phyloP scores from a whole-genome alignment of 225 moss, liverwort and hornwort genomes.

The Marchantia paleacea region DNA sequence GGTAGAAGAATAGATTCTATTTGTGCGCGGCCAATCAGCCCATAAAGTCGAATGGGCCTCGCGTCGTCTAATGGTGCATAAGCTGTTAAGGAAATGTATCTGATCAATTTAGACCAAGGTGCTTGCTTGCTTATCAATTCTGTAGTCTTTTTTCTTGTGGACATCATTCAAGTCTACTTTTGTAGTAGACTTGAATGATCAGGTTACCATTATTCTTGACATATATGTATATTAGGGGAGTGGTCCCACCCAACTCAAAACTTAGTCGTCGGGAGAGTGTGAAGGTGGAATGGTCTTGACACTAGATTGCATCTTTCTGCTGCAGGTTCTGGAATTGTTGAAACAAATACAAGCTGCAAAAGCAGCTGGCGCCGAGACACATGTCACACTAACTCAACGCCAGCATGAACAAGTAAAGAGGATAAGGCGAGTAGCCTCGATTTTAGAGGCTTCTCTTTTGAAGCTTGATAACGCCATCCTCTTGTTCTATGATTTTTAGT shows the following conservation, averaged over 20 bases:
- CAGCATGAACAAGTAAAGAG: conserved; percentile 83
- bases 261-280: background rate
- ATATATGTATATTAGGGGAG: too few relatives aligned
- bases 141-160: background rate
- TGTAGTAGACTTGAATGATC: too few relatives aligned
- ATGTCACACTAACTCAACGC: conserved; percentile 61
- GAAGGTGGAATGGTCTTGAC: background rate
- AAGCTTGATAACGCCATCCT: conserved; percentile 75
- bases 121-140: background rate
- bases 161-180: too few relatives aligned
- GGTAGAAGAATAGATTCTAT: too few relatives aligned
- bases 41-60: background rate
- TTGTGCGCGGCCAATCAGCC: background rate
- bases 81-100: background rate
- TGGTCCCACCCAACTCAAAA: background rate
- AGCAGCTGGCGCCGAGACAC: conserved; percentile 49
- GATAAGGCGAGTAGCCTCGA: conserved; percentile 64
- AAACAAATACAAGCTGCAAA: conserved; percentile 72
- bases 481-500: conserved; percentile 76
- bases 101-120: background rate
- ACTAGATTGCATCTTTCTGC: background rate
- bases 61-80: background rate
- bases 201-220: too few relatives aligned
- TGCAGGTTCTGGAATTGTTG: conserved; percentile 61
- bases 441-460: conserved; percentile 76